These are phyloP conservation scores for Kuraishia molischiana DNA, from an alignment of 805 yeast genomes.

Conservation along the genomic window DNA sequence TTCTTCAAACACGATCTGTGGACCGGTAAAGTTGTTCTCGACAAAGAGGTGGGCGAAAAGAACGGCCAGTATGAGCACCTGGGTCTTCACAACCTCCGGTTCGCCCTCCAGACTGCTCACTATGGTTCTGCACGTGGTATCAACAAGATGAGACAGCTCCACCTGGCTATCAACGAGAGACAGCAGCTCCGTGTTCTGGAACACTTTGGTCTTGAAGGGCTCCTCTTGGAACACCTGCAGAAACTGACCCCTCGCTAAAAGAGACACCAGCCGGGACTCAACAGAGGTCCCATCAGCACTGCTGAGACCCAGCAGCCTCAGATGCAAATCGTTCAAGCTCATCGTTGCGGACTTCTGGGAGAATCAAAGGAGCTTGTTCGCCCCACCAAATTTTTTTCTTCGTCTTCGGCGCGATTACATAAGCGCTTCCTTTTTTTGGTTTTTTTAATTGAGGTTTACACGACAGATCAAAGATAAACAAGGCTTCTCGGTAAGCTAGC, in stretches of 20 bases:
- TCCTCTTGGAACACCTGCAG: slow-evolving; percentile 8
- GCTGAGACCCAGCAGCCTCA: not conserved
- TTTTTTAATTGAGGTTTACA: too few species aligned
- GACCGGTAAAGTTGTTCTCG: slow-evolving; percentile 81
- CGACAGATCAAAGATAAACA: too few species aligned
- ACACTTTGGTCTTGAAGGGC: slow-evolving; percentile 6
- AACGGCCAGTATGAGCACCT: not conserved
- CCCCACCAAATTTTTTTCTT: too few species aligned
- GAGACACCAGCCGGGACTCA: not conserved
- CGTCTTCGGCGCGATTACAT: too few species aligned
- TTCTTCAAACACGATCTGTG: slow-evolving; percentile 34
- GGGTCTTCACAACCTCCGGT: not conserved
- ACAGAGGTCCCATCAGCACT: not conserved
- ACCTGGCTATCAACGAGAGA: not conserved
- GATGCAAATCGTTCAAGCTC: not conserved
- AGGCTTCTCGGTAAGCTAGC: too few species aligned
- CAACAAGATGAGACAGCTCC: not conserved
- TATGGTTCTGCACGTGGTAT: slow-evolving; percentile 2
- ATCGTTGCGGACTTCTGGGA: too few species aligned
- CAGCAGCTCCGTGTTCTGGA: slow-evolving; percentile 6
- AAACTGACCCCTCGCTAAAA: slow-evolving; percentile 19
- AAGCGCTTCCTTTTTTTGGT: too few species aligned
- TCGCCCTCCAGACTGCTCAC: not conserved
- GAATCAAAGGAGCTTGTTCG: too few species aligned
- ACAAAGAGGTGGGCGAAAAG: slow-evolving; percentile 51